Evolutionary conservation across 208 protist genomes (phyloP).

Genomic region (Leptomonas pyrrhocoris): DNA sequence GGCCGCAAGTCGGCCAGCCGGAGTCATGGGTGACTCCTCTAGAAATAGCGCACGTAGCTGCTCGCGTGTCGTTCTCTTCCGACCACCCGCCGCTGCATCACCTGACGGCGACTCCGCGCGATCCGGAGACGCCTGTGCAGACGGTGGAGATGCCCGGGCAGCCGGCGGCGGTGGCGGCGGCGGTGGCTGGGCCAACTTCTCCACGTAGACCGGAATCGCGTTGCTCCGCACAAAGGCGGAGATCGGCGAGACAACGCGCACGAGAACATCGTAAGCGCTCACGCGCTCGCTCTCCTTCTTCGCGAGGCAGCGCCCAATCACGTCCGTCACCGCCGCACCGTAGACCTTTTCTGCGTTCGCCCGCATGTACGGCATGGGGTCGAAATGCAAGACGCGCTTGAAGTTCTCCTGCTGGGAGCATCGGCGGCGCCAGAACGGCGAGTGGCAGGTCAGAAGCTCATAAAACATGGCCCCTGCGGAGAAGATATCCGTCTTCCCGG

Average conservation of each 20-base stretch:
- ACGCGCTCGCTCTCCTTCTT: constrained; percentile 64
- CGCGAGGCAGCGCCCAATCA: constrained; percentile 54
- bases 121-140: neutral
- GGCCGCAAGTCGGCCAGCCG: neutral
- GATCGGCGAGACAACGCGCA: constrained; percentile 41
- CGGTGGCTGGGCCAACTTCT: neutral
- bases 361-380: constrained; percentile 65
- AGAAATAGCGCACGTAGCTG: constrained; percentile 19
- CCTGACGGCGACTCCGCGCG: neutral
- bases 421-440: constrained; percentile 67
- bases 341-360: constrained; percentile 29
- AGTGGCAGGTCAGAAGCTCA: constrained; percentile 74
- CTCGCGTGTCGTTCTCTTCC: constrained; percentile 8
- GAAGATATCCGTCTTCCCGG: constrained; percentile 93
- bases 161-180: constrained; percentile 20
- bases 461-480: constrained; percentile 89
- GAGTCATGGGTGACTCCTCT: neutral
- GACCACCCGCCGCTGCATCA: neutral
- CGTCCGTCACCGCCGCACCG: constrained; percentile 40
- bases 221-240: constrained; percentile 37
- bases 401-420: constrained; percentile 64
- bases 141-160: constrained; percentile 15
- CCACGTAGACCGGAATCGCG: constrained; percentile 53
- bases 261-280: constrained; percentile 63
- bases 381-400: constrained; percentile 47